phyloP scores from a whole-genome alignment of 2,329 filamentous ascomycete genomes.

The Parastagonospora avenae region DNA sequence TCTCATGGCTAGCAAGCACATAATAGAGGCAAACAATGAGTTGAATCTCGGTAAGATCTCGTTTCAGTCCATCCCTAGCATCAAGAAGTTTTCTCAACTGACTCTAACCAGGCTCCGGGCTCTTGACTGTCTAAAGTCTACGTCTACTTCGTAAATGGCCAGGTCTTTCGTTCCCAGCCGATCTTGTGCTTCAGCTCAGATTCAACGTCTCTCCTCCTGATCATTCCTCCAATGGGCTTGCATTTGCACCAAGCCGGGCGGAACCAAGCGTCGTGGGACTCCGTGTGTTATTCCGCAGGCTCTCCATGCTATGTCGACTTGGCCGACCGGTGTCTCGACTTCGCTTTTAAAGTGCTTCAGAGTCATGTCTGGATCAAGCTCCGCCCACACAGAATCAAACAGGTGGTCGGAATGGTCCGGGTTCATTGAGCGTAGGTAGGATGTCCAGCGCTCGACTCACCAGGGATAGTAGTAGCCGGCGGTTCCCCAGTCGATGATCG shows the following conservation, averaged over 20 bases:
- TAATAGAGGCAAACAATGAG: background rate
- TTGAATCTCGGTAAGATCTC: background rate
- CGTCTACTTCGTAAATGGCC: background rate
- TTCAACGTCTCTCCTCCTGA: background rate
- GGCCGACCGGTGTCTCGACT: background rate
- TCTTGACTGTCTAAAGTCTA: background rate
- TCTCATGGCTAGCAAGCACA: background rate
- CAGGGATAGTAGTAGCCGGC: slow-evolving; percentile 14
- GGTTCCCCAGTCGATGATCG: slow-evolving; percentile 20
- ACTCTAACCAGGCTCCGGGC: background rate
- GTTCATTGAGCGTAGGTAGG: background rate
- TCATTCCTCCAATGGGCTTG: slow-evolving; percentile 1
- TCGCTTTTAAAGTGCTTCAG: background rate
- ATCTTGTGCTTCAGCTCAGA: background rate
- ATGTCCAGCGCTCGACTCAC: slow-evolving; percentile 10
- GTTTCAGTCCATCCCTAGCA: background rate
- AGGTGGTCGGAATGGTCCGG: background rate
- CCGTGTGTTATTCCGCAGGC: background rate
- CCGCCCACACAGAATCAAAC: slow-evolving; percentile 1
- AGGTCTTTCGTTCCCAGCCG: background rate
- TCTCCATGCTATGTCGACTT: background rate
- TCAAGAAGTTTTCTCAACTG: background rate
- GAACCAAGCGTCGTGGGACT: background rate
- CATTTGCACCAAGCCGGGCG: slow-evolving; percentile 10
- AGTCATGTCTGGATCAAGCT: background rate